Evolutionary conservation across 2,329 filamentous ascomycete genomes (phyloP).

Genomic region (Hymenoscyphus repandus): DNA sequence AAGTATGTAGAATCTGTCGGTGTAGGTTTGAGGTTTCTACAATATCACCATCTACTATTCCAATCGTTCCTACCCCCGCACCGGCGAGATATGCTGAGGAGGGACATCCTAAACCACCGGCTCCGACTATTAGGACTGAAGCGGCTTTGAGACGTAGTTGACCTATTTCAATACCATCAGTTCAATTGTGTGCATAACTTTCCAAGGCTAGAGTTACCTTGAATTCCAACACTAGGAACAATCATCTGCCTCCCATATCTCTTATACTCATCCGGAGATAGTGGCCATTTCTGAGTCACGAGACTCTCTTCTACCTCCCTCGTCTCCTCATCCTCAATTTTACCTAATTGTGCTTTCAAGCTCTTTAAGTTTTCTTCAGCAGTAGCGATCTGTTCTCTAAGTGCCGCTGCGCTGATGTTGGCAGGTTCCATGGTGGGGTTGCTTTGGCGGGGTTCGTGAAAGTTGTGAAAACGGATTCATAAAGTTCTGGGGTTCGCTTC

Average conservation of each 20-base stretch:
- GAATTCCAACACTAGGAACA: conserved; percentile 71
- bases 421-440: conserved; percentile 33
- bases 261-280: conserved; percentile 69
- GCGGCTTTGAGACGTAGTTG: conserved; percentile 69
- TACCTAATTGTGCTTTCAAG: conserved; percentile 41
- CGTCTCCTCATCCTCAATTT: conserved; percentile 17
- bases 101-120: conserved; percentile 86
- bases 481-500: conserved; percentile 4
- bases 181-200: neutral
- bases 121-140: conserved; percentile 75
- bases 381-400: conserved; percentile 43
- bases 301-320: neutral
- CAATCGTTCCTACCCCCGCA: conserved; percentile 77
- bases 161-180: conserved; percentile 41
- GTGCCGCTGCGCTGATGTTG: conserved; percentile 31
- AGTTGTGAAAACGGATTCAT: conserved; percentile 1
- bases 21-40: conserved; percentile 92
- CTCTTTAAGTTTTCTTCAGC: conserved; percentile 44
- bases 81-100: conserved; percentile 90
- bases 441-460: conserved; percentile 5
- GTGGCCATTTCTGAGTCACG: conserved; percentile 53
- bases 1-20: conserved; percentile 79
- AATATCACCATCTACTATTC: conserved; percentile 79
- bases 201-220: conserved; percentile 43
- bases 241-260: conserved; percentile 91